Conservation (phyloP, 208 protist species). For the Leishmania gerbilli region DNA sequence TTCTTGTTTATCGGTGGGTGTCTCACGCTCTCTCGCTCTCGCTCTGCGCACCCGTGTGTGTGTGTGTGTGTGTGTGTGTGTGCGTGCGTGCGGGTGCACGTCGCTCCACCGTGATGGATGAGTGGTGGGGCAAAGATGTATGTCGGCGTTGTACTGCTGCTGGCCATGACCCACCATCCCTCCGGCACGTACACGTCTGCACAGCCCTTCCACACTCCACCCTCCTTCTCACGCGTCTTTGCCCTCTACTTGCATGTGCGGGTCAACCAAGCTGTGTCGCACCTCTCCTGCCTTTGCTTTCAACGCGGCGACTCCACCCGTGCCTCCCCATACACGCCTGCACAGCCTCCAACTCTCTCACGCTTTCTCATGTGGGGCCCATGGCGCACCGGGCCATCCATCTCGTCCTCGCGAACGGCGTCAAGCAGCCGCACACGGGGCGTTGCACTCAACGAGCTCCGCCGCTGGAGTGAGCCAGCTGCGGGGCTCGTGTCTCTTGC, state of each 20-base stretch:
- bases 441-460: not conserved
- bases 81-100: not conserved
- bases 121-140: no score
- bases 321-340: not conserved
- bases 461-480: not conserved
- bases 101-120: no score
- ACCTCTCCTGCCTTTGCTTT: not conserved
- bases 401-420: not conserved
- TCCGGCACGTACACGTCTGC: no score
- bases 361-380: conserved; percentile 3
- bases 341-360: conserved; percentile 7
- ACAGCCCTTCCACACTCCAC: not conserved
- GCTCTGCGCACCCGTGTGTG: not conserved
- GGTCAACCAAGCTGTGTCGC: not conserved
- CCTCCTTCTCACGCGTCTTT: not conserved
- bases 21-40: not conserved
- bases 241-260: not conserved
- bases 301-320: not conserved
- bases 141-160: no score
- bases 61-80: conserved; percentile 12
- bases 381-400: not conserved
- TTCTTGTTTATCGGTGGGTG: no score
- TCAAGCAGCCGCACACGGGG: not conserved
- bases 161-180: no score
- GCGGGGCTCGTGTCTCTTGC: not conserved